Percentiles rank a stretch among this genome's conserved stretches.
phyloP scores from a whole-genome alignment of 176 grass and related monocot genomes.

The Thalia dealbata region DNA sequence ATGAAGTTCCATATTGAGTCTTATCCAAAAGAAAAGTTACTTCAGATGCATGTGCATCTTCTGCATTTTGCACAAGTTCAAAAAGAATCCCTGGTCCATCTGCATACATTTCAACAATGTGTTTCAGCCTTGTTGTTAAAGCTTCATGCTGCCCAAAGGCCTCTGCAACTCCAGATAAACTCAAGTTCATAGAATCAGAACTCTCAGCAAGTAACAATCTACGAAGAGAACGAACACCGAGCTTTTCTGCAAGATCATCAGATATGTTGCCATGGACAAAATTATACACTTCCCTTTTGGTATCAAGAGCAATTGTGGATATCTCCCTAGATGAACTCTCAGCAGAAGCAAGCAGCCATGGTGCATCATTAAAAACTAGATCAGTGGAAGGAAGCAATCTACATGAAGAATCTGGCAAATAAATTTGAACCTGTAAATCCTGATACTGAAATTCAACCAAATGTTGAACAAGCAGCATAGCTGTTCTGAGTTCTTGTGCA shows the following conservation, averaged over 20 bases:
- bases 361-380: conserved; percentile 95
- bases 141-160: conserved; percentile 97
- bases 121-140: conserved; percentile 90
- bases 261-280: conserved; percentile 98
- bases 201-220: conserved; percentile 93
- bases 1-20: conserved; percentile 90
- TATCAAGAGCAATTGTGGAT: conserved; percentile 42
- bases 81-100: conserved; percentile 97
- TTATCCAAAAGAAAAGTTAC: conserved; percentile 94
- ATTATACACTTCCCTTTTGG: conserved; percentile 66
- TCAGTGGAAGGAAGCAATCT: conserved; percentile 75
- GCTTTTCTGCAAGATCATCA: conserved; percentile 87
- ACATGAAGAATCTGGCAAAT: conserved; percentile 81
- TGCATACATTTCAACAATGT: conserved; percentile 98
- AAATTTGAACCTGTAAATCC: conserved; percentile 66
- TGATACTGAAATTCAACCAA: conserved; percentile 75
- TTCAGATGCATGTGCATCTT: conserved; percentile 97
- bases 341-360: conserved; percentile 73
- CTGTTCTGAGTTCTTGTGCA: conserved; percentile 64
- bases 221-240: conserved; percentile 88
- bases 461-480: conserved; percentile 79
- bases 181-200: conserved; percentile 95
- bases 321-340: conserved; percentile 36
- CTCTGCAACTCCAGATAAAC: conserved; percentile 93
- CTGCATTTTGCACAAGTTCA: conserved; percentile 93